Evolutionary conservation across 352 stramenopile genomes (phyloP).

Genomic region (Elongisporangium prolatum): DNA sequence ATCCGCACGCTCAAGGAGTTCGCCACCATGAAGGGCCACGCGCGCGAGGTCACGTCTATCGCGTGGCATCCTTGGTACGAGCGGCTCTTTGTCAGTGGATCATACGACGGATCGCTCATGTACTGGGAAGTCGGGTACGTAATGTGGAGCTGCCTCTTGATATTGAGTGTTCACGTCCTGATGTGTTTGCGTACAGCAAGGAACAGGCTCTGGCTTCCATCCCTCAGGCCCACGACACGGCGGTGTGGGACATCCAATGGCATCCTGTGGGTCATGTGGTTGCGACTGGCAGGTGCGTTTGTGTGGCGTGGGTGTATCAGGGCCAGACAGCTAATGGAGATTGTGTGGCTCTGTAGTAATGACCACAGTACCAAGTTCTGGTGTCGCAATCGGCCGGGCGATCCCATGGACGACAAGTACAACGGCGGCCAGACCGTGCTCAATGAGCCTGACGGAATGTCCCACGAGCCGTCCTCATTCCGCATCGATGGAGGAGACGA

Average conservation of each 20-base stretch:
- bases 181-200: slow-evolving; percentile 36
- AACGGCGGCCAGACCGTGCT: slow-evolving; percentile 71
- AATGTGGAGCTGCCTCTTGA: slow-evolving; percentile 12
- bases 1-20: slow-evolving; percentile 96
- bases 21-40: slow-evolving; percentile 93
- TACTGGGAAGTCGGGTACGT: slow-evolving; percentile 96
- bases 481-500: slow-evolving; percentile 25
- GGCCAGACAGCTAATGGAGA: too few relatives aligned
- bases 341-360: slow-evolving; percentile 52
- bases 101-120: slow-evolving; percentile 96
- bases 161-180: neutral
- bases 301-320: neutral
- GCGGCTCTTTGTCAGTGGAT: slow-evolving; percentile 94
- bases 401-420: slow-evolving; percentile 89
- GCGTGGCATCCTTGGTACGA: slow-evolving; percentile 97
- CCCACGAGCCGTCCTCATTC: slow-evolving; percentile 17
- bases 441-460: slow-evolving; percentile 56
- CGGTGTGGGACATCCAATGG: slow-evolving; percentile 98
- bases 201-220: slow-evolving; percentile 81
- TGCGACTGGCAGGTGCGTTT: slow-evolving; percentile 83
- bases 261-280: slow-evolving; percentile 96
- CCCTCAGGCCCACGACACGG: slow-evolving; percentile 93
- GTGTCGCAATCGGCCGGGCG: slow-evolving; percentile 92
- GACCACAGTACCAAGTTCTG: slow-evolving; percentile 98
- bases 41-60: slow-evolving; percentile 95